These are phyloP conservation scores for Podospora pseudoanserina DNA, from an alignment of 495 filamentous ascomycete genomes.

Conservation along the genomic window DNA sequence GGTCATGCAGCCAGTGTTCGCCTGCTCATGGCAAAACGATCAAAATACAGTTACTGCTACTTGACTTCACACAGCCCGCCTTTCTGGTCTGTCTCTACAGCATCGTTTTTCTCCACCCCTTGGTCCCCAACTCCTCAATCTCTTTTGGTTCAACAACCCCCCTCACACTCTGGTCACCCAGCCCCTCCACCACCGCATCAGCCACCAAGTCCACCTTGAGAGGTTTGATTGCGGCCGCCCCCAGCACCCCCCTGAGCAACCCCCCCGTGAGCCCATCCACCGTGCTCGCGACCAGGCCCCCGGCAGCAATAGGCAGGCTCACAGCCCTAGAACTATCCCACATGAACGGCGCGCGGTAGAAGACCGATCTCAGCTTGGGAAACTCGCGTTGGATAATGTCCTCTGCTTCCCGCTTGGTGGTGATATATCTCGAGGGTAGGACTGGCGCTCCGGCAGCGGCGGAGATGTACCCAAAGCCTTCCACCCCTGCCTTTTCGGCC, in stretches of 20 bases:
- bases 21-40: not conserved
- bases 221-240: slow-evolving; percentile 78
- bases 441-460: slow-evolving; percentile 81
- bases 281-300: slow-evolving; percentile 62
- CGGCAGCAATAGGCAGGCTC: slow-evolving; percentile 77
- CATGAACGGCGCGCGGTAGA: slow-evolving; percentile 81
- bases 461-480: slow-evolving; percentile 79
- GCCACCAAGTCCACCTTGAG: slow-evolving; percentile 81
- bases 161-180: slow-evolving; percentile 63
- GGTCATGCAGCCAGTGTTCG: not conserved
- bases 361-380: slow-evolving; percentile 70
- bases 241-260: slow-evolving; percentile 66
- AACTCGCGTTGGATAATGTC: slow-evolving; percentile 66
- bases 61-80: not conserved
- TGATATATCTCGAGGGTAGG: slow-evolving; percentile 80
- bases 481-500: slow-evolving; percentile 58
- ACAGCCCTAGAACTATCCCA: slow-evolving; percentile 79
- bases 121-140: slow-evolving; percentile 69
- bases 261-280: slow-evolving; percentile 74
- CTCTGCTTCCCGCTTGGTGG: slow-evolving; percentile 90
- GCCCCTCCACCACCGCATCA: slow-evolving; percentile 76
- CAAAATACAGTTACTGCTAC: not conserved
- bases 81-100: slow-evolving; percentile 40
- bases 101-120: slow-evolving; percentile 79
- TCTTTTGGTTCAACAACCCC: slow-evolving; percentile 65